Conservation (phyloP, 208 protist genomes). For the Leishmania gerbilli region DNA sequence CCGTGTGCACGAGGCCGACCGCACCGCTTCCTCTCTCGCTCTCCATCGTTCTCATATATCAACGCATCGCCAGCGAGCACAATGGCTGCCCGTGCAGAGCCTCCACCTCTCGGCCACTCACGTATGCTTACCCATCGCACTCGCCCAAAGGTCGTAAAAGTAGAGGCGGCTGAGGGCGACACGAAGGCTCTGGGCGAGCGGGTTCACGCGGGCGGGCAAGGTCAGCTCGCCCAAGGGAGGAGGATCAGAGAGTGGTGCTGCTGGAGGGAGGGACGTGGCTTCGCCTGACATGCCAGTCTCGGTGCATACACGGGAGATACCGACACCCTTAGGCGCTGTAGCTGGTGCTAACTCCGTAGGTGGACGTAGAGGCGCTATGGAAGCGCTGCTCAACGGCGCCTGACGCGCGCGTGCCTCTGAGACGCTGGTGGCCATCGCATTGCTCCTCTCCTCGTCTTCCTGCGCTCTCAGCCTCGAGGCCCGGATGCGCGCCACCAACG, state of each 20-base stretch:
- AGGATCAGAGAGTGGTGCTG: not conserved
- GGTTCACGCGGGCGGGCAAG: not conserved
- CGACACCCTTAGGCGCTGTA: not conserved
- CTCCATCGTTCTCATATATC: not conserved
- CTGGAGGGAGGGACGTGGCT: not conserved
- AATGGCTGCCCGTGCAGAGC: not conserved
- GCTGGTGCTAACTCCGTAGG: not conserved
- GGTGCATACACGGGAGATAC: not conserved
- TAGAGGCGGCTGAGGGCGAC: constrained; percentile 19
- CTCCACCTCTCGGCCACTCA: not conserved
- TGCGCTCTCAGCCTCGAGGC: constrained; percentile 6
- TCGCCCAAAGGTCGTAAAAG: constrained; percentile 20
- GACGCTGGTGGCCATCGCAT: not conserved
- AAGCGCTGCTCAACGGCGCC: not conserved
- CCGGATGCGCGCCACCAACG: constrained; percentile 26
- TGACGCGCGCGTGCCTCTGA: not conserved
- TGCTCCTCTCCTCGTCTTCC: not conserved
- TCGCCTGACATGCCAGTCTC: not conserved
- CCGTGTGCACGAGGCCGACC: not conserved
- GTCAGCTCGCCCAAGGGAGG: not conserved
- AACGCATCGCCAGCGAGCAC: not conserved
- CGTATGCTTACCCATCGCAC: not conserved
- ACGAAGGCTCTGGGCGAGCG: constrained; percentile 17
- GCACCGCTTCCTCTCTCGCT: not conserved
- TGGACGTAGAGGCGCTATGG: not conserved